Conservation (phyloP, 768 basidiomycete genomes). For the Leccinellum luteum region DNA sequence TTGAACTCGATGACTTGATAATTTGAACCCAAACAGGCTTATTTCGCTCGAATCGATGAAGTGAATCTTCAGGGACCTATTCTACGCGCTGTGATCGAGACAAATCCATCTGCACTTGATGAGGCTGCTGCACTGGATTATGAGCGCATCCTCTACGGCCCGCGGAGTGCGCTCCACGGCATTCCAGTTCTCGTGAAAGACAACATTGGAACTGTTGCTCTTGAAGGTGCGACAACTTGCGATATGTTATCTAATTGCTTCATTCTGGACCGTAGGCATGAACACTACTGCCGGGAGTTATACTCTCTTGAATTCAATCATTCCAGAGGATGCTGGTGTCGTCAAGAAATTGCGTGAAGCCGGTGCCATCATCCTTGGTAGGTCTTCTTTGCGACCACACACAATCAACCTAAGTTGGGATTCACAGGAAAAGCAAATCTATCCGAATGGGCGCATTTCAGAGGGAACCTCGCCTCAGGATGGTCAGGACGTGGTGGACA, state of each 20-base stretch:
- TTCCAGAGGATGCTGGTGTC: slow-evolving; percentile 35
- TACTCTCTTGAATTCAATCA: slow-evolving; percentile 33
- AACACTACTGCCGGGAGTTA: slow-evolving; percentile 42
- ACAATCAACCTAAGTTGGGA: background rate
- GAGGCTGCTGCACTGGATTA: slow-evolving; percentile 35
- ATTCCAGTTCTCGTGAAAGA: slow-evolving; percentile 40
- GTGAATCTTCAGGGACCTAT: slow-evolving; percentile 39
- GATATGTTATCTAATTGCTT: too few relatives aligned
- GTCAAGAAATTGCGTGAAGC: slow-evolving; percentile 31
- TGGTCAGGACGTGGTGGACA: slow-evolving; percentile 61
- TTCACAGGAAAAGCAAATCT: slow-evolving; percentile 51
- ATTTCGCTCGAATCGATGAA: slow-evolving; percentile 42
- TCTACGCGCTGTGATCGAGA: slow-evolving; percentile 41
- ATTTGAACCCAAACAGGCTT: slow-evolving; percentile 31
- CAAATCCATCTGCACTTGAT: slow-evolving; percentile 36
- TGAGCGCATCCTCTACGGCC: slow-evolving; percentile 29
- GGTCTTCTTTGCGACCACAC: background rate
- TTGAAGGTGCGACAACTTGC: slow-evolving; percentile 18
- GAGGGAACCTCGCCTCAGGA: slow-evolving; percentile 45
- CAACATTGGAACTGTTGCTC: slow-evolving; percentile 31
- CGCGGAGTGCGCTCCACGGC: slow-evolving; percentile 35
- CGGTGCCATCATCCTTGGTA: slow-evolving; percentile 36
- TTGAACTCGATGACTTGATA: background rate
- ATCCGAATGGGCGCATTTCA: slow-evolving; percentile 51
- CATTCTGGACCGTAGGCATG: slow-evolving; percentile 30